Evolutionary conservation across 352 stramenopile species (phyloP).

Genomic region (Pythium periplocum): DNA sequence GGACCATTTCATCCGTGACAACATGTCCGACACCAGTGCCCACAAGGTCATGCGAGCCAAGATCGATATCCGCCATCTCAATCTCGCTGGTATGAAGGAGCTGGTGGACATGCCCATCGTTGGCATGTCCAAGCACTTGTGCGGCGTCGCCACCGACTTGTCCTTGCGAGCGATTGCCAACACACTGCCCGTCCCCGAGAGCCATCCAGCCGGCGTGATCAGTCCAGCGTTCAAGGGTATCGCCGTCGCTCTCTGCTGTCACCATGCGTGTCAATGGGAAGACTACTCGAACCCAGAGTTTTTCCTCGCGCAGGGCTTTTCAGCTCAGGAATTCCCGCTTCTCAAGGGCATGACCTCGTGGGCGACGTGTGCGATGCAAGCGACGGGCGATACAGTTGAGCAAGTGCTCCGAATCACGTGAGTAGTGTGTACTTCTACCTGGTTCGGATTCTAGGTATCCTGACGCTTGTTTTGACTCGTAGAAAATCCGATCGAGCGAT

Average conservation of each 20-base stretch:
- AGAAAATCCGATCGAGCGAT: conserved; percentile 62
- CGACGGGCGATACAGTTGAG: conserved; percentile 58
- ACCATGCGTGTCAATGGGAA: conserved; percentile 68
- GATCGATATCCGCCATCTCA: conserved; percentile 83
- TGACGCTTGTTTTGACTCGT: neutral
- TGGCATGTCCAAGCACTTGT: conserved; percentile 85
- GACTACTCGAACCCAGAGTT: conserved; percentile 72
- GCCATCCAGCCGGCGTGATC: conserved; percentile 4
- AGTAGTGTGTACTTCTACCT: neutral
- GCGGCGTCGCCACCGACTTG: conserved; percentile 74
- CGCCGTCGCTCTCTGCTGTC: conserved; percentile 73
- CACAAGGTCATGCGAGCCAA: conserved; percentile 53
- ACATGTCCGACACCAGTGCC: conserved; percentile 11
- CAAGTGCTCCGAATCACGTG: conserved; percentile 69
- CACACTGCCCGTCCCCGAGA: conserved; percentile 27
- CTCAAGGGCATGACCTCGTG: conserved; percentile 71
- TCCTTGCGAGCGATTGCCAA: conserved; percentile 63
- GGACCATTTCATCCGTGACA: conserved; percentile 54
- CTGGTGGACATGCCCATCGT: conserved; percentile 45
- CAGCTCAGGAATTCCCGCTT: conserved; percentile 48
- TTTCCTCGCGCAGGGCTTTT: conserved; percentile 51
- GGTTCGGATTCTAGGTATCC: neutral
- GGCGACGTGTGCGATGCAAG: conserved; percentile 71
- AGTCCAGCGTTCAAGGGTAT: conserved; percentile 48
- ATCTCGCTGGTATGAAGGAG: conserved; percentile 62